Evolutionary conservation across 2,329 filamentous ascomycete genomes (phyloP).

Genomic region (Geosmithia flava): DNA sequence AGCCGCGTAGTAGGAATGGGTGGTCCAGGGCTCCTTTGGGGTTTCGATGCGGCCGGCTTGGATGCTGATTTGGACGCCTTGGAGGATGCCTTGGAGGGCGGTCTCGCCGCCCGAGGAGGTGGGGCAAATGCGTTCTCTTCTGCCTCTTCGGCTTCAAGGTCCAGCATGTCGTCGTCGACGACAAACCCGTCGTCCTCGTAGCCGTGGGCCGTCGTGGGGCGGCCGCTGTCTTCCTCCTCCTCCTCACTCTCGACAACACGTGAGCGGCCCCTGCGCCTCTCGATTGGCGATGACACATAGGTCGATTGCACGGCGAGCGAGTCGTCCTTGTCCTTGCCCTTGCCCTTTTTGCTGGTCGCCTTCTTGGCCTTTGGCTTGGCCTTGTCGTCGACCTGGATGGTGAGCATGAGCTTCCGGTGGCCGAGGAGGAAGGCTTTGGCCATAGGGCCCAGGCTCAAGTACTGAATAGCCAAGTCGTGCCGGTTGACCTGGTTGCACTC

Average conservation of each 20-base stretch:
- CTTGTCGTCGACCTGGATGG: slow-evolving; percentile 23
- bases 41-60: neutral
- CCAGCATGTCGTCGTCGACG: slow-evolving; percentile 23
- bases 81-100: slow-evolving; percentile 5
- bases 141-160: slow-evolving; percentile 19
- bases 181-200: slow-evolving; percentile 39
- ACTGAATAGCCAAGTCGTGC: slow-evolving; percentile 60
- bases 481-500: slow-evolving; percentile 48
- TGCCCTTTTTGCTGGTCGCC: slow-evolving; percentile 23
- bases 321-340: slow-evolving; percentile 17
- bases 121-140: slow-evolving; percentile 32
- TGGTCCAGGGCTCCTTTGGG: slow-evolving; percentile 24
- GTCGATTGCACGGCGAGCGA: slow-evolving; percentile 28
- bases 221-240: slow-evolving; percentile 13
- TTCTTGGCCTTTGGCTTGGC: slow-evolving; percentile 16
- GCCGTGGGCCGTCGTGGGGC: slow-evolving; percentile 28
- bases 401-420: slow-evolving; percentile 30
- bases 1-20: slow-evolving; percentile 46
- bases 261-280: slow-evolving; percentile 14
- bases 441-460: slow-evolving; percentile 40
- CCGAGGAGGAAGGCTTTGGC: slow-evolving; percentile 30
- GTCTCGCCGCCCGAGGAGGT: slow-evolving; percentile 22
- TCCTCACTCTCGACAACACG: slow-evolving; percentile 14
- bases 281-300: slow-evolving; percentile 40
- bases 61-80: neutral